Percentiles rank a stretch among this genome's conserved stretches.
Conservation (phyloP, 164 flowering plant species). For the Pachysandra terminalis region DNA sequence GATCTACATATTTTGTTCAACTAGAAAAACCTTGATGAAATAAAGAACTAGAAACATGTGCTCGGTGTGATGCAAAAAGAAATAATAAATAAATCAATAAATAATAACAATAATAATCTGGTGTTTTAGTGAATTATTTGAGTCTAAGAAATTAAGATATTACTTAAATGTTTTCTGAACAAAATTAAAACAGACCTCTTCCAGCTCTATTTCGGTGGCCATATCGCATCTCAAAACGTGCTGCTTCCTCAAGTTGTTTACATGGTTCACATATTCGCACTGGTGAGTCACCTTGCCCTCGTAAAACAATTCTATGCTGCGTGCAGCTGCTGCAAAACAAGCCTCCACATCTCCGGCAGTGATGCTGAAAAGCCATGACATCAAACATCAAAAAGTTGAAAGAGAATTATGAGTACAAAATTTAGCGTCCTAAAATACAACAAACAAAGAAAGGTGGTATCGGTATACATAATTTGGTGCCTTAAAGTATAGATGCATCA, state of each 20-base stretch:
- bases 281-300: constrained; percentile 97
- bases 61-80: too few species aligned
- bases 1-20: too few species aligned
- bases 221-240: constrained; percentile 82
- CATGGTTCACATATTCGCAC: constrained; percentile 97
- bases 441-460: constrained; percentile 1
- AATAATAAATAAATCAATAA: too few species aligned
- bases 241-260: constrained; percentile 89
- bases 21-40: too few species aligned
- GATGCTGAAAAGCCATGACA: constrained; percentile 64
- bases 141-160: too few species aligned
- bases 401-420: background rate
- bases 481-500: background rate
- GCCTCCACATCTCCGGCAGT: constrained; percentile 97
- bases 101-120: too few species aligned
- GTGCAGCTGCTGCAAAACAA: constrained; percentile 83
- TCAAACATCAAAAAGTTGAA: constrained; percentile 3
- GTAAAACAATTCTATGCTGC: constrained; percentile 70
- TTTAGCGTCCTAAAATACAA: too few species aligned
- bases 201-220: constrained; percentile 59
- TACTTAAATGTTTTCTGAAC: too few species aligned
- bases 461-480: background rate
- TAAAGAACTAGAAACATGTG: too few species aligned
- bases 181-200: constrained; percentile 40
- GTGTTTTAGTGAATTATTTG: too few species aligned